These are phyloP conservation scores for Huntiella moniliformis DNA, from an alignment of 2,329 filamentous ascomycete species.

Conservation along the genomic window DNA sequence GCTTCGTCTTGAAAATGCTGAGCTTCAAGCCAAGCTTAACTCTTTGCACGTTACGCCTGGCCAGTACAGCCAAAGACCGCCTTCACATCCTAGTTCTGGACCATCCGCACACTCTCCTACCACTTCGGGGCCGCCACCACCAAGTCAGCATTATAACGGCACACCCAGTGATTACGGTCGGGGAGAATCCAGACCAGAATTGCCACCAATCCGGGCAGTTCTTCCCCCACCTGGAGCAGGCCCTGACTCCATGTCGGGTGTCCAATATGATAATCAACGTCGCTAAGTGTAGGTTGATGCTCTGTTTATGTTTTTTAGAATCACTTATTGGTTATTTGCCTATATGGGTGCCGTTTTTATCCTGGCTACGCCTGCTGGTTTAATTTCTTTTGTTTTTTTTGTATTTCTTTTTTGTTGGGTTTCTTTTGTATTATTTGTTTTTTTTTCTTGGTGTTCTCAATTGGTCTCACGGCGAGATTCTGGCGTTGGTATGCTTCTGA, in stretches of 20 bases:
- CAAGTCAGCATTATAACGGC: slow-evolving; percentile 16
- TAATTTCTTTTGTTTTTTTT: slow-evolving; percentile 1
- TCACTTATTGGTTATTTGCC: no score
- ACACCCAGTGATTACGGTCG: slow-evolving; percentile 8
- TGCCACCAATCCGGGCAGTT: slow-evolving; percentile 18
- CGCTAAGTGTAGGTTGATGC: slow-evolving; percentile 2
- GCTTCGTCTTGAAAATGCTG: slow-evolving; percentile 29
- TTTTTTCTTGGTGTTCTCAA: slow-evolving; percentile 5
- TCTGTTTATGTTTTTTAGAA: no score
- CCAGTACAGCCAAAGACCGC: slow-evolving; percentile 10
- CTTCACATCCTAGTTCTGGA: slow-evolving; percentile 13
- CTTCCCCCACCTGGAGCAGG: slow-evolving; percentile 23
- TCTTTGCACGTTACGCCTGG: slow-evolving; percentile 3
- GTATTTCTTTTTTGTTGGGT: slow-evolving; percentile 1
- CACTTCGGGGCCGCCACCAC: slow-evolving; percentile 14
- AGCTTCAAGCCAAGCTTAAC: slow-evolving; percentile 23
- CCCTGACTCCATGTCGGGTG: slow-evolving; percentile 46
- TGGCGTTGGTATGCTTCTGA: background rate
- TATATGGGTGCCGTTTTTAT: background rate
- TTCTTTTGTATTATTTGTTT: background rate
- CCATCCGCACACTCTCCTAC: slow-evolving; percentile 16
- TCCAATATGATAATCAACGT: slow-evolving; percentile 34
- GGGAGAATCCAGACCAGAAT: slow-evolving; percentile 27
- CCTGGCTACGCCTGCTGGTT: background rate
- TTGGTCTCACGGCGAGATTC: slow-evolving; percentile 1